Percentiles rank a stretch among this genome's conserved stretches.
Evolutionary conservation across 2,329 filamentous ascomycete species (phyloP).

Genomic region (Sordariomycetes sp.): DNA sequence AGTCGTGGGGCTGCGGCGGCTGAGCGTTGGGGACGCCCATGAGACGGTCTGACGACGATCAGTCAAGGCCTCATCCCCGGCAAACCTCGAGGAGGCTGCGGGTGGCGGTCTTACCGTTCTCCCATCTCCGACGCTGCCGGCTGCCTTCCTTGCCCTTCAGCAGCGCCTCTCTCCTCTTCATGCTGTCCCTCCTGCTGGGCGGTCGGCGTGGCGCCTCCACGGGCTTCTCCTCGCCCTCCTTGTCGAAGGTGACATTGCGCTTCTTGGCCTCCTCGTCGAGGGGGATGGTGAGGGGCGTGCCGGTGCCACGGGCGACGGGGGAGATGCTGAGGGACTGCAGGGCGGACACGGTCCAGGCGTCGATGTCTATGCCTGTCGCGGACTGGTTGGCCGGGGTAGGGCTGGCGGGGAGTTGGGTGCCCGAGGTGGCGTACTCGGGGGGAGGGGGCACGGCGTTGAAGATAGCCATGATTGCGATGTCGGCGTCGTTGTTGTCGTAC

Average conservation of each 20-base stretch:
- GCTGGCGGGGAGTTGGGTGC: constrained; percentile 3
- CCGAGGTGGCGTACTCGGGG: constrained; percentile 19
- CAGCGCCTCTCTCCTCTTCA: constrained; percentile 59
- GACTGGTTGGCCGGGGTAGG: constrained; percentile 12
- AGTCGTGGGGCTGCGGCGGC: constrained; percentile 75
- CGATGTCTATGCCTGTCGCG: constrained; percentile 43
- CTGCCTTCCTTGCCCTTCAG: constrained; percentile 88
- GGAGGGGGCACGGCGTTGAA: constrained; percentile 44
- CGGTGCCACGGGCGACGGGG: constrained; percentile 47
- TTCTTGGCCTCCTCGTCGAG: constrained; percentile 46
- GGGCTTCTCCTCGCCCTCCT: constrained; percentile 1
- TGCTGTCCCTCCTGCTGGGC: constrained; percentile 42
- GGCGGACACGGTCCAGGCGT: constrained; percentile 56
- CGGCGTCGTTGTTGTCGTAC: background rate
- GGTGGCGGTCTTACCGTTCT: constrained; percentile 61
- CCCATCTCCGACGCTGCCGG: constrained; percentile 80
- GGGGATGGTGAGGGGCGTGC: constrained; percentile 62
- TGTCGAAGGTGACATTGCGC: constrained; percentile 11
- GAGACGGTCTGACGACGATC: constrained; percentile 58
- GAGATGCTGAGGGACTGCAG: constrained; percentile 47
- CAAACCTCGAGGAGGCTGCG: background rate
- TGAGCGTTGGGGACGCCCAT: constrained; percentile 78
- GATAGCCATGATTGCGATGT: constrained; percentile 33
- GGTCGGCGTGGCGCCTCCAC: constrained; percentile 31
- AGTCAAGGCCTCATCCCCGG: background rate